Conservation (phyloP, 2,329 filamentous ascomycete species). For the Diaporthe helianthi region DNA sequence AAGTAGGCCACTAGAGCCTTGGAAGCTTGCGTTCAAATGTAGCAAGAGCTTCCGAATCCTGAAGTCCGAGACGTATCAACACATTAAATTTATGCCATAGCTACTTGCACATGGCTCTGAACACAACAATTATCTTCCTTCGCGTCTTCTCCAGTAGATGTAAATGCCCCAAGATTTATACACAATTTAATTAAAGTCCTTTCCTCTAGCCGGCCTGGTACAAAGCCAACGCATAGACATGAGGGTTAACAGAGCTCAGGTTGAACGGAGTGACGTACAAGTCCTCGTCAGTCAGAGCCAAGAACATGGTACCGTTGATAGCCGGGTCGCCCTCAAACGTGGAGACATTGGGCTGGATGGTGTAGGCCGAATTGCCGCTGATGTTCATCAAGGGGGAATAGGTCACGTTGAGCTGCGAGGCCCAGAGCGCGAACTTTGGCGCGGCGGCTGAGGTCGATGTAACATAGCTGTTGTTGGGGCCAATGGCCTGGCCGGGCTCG, state of each 20-base stretch:
- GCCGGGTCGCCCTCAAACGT: constrained; percentile 73
- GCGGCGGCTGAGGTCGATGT: constrained; percentile 65
- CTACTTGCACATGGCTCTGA: not conserved
- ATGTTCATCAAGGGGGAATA: constrained; percentile 67
- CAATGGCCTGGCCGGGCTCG: constrained; percentile 68
- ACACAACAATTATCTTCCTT: not conserved
- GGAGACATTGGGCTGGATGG: constrained; percentile 74
- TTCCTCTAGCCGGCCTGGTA: constrained; percentile 75
- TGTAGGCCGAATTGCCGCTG: constrained; percentile 64
- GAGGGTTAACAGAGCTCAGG: constrained; percentile 74
- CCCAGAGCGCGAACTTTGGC: constrained; percentile 77
- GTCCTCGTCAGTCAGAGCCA: constrained; percentile 75
- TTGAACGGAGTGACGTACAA: constrained; percentile 79
- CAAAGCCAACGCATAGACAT: constrained; percentile 75
- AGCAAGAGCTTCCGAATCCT: no score
- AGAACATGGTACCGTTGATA: constrained; percentile 80
- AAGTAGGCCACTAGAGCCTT: not conserved
- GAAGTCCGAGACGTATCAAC: no score
- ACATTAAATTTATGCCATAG: not conserved
- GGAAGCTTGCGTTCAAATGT: not conserved
- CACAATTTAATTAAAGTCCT: rapidly evolving
- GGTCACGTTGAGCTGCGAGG: constrained; percentile 78
- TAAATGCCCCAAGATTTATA: not conserved
- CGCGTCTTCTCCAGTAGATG: no score
- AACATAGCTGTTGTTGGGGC: constrained; percentile 84